Evolutionary conservation across 1,284 basidiomycete genomes (phyloP).

Genomic region (Cryptococcus sp.): DNA sequence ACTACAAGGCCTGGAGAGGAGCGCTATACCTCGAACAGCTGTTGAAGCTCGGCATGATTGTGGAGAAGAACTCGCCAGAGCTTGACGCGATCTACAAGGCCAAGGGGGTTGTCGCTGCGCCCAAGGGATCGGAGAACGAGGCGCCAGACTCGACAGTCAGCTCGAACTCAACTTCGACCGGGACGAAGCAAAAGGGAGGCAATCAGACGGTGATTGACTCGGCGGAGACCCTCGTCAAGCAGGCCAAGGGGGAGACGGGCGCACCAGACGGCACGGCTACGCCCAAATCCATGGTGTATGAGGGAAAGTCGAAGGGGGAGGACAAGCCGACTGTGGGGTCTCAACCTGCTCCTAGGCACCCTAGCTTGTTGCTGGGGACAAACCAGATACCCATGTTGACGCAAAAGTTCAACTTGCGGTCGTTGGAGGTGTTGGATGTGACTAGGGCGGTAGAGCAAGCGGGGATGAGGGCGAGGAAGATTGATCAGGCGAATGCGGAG

Average conservation of each 20-base stretch:
- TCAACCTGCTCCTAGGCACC: slow-evolving; percentile 12
- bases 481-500: slow-evolving; percentile 9
- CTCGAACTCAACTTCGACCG: not conserved
- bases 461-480: slow-evolving; percentile 25
- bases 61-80: slow-evolving; percentile 23
- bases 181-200: not conserved
- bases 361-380: slow-evolving; percentile 23
- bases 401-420: slow-evolving; percentile 36
- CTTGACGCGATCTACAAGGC: slow-evolving; percentile 28
- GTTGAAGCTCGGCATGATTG: slow-evolving; percentile 38
- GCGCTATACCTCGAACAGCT: slow-evolving; percentile 38
- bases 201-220: slow-evolving; percentile 1
- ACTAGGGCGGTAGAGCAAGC: slow-evolving; percentile 47
- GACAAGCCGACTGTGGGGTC: not conserved
- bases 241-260: slow-evolving; percentile 21
- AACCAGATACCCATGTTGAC: slow-evolving; percentile 38
- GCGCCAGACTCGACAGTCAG: slow-evolving; percentile 27
- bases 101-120: slow-evolving; percentile 3
- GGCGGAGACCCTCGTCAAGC: slow-evolving; percentile 9
- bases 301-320: slow-evolving; percentile 3
- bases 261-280: slow-evolving; percentile 29
- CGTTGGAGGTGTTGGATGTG: slow-evolving; percentile 45
- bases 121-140: slow-evolving; percentile 14
- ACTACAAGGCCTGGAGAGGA: slow-evolving; percentile 48
- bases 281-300: slow-evolving; percentile 18